These are phyloP conservation scores for Phaseolus lunatus DNA, from an alignment of 306 rosid genomes.

Conservation along the genomic window DNA sequence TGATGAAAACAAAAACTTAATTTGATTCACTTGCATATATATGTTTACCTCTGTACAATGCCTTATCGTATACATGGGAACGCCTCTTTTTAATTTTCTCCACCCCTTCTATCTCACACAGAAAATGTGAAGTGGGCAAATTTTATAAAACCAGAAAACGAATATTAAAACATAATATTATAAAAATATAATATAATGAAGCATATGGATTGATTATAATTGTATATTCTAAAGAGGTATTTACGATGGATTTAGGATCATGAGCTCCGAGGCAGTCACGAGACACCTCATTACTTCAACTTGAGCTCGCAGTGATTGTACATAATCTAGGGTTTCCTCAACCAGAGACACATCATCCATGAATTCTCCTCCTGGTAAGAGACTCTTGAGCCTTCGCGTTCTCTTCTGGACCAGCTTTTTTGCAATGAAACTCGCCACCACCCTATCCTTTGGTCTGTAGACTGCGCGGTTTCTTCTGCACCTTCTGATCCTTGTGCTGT, in stretches of 20 bases:
- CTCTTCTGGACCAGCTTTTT: slow-evolving; percentile 63
- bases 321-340: slow-evolving; percentile 90
- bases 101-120: slow-evolving; percentile 44
- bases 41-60: slow-evolving; percentile 61
- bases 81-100: slow-evolving; percentile 44
- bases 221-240: neutral
- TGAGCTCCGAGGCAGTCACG: slow-evolving; percentile 52
- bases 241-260: slow-evolving; percentile 48
- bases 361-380: slow-evolving; percentile 81
- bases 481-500: slow-evolving; percentile 46
- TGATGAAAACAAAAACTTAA: slow-evolving; percentile 40
- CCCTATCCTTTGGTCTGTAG: slow-evolving; percentile 36
- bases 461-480: slow-evolving; percentile 49
- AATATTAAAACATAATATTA: neutral
- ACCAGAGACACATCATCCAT: slow-evolving; percentile 71
- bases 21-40: slow-evolving; percentile 52
- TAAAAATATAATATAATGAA: slow-evolving; percentile 3
- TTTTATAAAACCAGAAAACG: neutral
- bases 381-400: slow-evolving; percentile 58
- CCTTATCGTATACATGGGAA: slow-evolving; percentile 41
- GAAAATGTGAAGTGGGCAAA: slow-evolving; percentile 35
- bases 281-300: slow-evolving; percentile 83
- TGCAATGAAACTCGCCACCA: slow-evolving; percentile 49
- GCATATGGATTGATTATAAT: slow-evolving; percentile 20
- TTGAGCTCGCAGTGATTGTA: slow-evolving; percentile 69